These are phyloP conservation scores for Pyrus bretschneideri DNA, from an alignment of 306 rosid genomes.

Conservation along the genomic window DNA sequence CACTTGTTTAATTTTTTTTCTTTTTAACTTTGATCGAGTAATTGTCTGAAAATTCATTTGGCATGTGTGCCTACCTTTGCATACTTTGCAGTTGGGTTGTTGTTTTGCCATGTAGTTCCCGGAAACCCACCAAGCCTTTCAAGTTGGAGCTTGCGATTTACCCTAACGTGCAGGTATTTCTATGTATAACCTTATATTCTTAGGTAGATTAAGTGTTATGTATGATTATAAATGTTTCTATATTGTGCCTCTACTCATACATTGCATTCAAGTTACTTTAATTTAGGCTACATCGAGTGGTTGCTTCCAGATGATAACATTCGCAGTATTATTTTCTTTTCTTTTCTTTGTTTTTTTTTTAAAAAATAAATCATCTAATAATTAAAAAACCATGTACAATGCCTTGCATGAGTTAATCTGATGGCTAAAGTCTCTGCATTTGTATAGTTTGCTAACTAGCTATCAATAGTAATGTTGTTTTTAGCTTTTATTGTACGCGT, in stretches of 20 bases:
- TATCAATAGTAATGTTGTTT: neutral
- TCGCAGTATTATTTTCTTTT: neutral
- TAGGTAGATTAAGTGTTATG: neutral
- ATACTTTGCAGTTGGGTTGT: constrained; percentile 81
- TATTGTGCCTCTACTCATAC: neutral
- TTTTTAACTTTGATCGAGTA: neutral
- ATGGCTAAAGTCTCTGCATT: neutral
- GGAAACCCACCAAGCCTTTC: constrained; percentile 55
- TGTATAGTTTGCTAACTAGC: neutral
- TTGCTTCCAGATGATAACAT: neutral
- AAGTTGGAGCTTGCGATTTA: constrained; percentile 96
- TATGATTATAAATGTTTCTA: neutral
- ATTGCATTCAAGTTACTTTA: neutral
- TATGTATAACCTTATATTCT: constrained; percentile 1
- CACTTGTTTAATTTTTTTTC: neutral
- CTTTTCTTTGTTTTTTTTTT: neutral
- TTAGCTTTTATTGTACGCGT: neutral
- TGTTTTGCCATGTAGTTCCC: constrained; percentile 72
- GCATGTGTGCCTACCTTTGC: constrained; percentile 12
- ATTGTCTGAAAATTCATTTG: neutral
- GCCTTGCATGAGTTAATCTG: neutral
- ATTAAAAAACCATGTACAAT: neutral
- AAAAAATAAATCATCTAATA: neutral
- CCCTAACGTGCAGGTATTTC: constrained; percentile 66
- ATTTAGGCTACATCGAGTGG: neutral